Conservation (phyloP, 192 early-diverging fungal species). For the Lobulomyces angularis region DNA sequence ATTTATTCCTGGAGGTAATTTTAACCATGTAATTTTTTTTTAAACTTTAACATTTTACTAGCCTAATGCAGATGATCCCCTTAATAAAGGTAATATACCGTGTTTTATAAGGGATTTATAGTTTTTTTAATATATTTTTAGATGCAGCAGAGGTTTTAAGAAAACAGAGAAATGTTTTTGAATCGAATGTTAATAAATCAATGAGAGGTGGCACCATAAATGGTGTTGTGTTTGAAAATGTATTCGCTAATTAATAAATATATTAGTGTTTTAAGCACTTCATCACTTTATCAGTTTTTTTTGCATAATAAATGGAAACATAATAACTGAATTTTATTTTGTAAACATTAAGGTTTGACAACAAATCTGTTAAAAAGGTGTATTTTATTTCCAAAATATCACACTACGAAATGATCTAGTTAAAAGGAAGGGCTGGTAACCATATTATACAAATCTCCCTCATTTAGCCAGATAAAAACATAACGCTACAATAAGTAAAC, state of each 20-base stretch:
- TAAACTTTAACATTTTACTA: too few species aligned
- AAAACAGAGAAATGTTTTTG: slow-evolving; percentile 56
- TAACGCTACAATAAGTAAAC: too few species aligned
- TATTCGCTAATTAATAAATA: slow-evolving; percentile 21
- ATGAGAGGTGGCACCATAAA: slow-evolving; percentile 67
- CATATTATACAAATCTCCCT: too few species aligned
- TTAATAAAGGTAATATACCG: slow-evolving; percentile 69
- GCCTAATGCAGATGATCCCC: slow-evolving; percentile 92
- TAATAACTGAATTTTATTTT: too few species aligned
- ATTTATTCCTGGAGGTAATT: slow-evolving; percentile 85
- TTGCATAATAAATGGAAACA: background rate
- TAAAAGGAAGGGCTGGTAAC: too few species aligned
- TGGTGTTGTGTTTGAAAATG: slow-evolving; percentile 57
- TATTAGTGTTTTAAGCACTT: background rate
- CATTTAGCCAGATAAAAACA: too few species aligned
- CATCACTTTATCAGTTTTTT: background rate
- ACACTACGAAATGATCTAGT: too few species aligned
- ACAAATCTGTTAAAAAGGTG: too few species aligned
- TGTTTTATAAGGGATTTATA: slow-evolving; percentile 6
- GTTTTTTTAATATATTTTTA: slow-evolving; percentile 9
- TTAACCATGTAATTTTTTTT: too few species aligned
- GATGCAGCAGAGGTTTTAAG: slow-evolving; percentile 78
- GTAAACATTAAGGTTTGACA: too few species aligned
- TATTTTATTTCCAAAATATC: too few species aligned
- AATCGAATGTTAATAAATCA: slow-evolving; percentile 56